phyloP scores from a whole-genome alignment of 73 alveolate species.

The Stentor roeselii region DNA sequence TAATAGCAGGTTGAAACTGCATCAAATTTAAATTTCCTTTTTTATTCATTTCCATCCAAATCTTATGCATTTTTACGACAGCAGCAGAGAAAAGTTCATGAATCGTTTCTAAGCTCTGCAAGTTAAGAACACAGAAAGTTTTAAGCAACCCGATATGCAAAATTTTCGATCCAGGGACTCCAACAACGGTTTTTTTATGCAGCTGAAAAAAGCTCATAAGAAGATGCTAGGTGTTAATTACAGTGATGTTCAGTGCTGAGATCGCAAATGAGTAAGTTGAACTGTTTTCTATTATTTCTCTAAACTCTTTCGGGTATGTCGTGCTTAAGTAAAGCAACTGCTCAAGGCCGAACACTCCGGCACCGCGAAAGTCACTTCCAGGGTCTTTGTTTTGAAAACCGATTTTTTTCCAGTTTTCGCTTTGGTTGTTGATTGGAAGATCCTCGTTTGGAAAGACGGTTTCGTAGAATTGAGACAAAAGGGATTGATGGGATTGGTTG shows the following conservation, averaged over 20 bases:
- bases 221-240: not conserved
- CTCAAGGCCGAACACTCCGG: slow-evolving; percentile 69
- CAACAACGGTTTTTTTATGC: not conserved
- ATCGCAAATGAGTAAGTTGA: slow-evolving; percentile 25
- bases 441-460: not conserved
- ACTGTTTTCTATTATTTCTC: slow-evolving; percentile 18
- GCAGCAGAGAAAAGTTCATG: slow-evolving; percentile 5
- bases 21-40: not conserved
- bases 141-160: not conserved
- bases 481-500: not conserved
- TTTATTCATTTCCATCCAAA: slow-evolving; percentile 8
- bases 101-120: not conserved
- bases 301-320: slow-evolving; percentile 32
- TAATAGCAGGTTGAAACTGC: slow-evolving; percentile 4
- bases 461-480: not conserved
- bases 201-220: slow-evolving; percentile 8
- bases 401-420: slow-evolving; percentile 56
- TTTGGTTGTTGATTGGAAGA: not conserved
- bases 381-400: slow-evolving; percentile 87
- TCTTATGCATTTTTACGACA: not conserved
- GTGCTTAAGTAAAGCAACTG: slow-evolving; percentile 55
- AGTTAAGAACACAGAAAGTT: not conserved
- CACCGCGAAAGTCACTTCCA: slow-evolving; percentile 78
- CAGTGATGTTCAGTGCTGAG: slow-evolving; percentile 5
- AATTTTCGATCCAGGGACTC: not conserved